phyloP scores from a whole-genome alignment of 345 rosid species.

The Eucalyptus fibrosa region DNA sequence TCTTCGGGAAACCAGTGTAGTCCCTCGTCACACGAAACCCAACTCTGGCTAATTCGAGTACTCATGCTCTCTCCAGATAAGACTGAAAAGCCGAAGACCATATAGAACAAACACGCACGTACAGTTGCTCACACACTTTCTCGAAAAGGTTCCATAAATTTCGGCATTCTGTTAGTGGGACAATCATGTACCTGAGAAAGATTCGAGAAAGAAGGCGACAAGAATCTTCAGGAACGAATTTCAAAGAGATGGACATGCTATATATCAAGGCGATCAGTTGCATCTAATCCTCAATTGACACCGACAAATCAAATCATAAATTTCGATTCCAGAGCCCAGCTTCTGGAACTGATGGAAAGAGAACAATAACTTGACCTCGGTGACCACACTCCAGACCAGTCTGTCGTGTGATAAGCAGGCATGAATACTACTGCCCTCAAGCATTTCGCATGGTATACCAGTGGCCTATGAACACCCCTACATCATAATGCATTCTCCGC shows the following conservation, averaged over 20 bases:
- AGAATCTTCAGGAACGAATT: background rate
- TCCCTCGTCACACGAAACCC: background rate
- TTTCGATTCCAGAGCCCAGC: background rate
- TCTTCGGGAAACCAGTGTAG: background rate
- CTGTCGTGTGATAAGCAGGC: background rate
- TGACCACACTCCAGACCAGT: background rate
- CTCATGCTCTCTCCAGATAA: background rate
- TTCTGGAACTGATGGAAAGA: background rate
- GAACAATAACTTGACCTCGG: background rate
- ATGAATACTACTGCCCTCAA: background rate
- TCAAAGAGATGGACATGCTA: background rate
- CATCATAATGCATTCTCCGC: background rate
- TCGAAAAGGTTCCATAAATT: background rate
- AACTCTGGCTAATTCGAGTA: background rate
- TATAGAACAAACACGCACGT: background rate
- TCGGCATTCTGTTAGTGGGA: background rate
- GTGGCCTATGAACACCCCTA: background rate
- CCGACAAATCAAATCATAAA: background rate
- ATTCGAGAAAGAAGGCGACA: background rate
- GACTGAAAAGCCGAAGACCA: background rate
- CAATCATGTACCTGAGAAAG: background rate
- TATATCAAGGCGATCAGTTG: background rate
- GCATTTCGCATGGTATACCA: background rate
- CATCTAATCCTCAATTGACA: background rate
- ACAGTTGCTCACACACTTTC: background rate